Percentiles rank a stretch among this genome's conserved stretches.
These are phyloP conservation scores for Rhizoctonia solani DNA, from an alignment of 1,284 basidiomycete species.

Conservation along the genomic window DNA sequence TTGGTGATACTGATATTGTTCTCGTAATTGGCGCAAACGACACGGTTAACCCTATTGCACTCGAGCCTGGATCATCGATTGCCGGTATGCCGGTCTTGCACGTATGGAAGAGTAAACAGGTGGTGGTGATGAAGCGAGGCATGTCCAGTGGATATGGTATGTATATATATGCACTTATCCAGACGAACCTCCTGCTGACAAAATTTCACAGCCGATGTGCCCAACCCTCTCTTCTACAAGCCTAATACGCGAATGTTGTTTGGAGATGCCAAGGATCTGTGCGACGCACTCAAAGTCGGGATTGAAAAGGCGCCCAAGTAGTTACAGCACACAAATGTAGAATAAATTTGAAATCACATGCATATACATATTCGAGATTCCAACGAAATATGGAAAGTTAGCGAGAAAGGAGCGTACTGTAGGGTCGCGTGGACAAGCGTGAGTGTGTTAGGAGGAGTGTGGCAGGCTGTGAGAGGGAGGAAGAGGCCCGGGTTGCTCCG, in stretches of 20 bases:
- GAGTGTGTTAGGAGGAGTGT: not conserved
- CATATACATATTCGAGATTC: too few species aligned
- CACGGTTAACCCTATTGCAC: constrained; percentile 84
- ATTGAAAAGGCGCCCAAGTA: constrained; percentile 40
- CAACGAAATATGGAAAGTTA: too few species aligned
- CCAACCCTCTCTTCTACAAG: constrained; percentile 90
- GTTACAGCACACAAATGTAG: not conserved
- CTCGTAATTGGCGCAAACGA: constrained; percentile 74
- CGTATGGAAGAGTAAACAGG: constrained; percentile 89
- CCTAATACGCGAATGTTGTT: constrained; percentile 85
- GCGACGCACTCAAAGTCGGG: constrained; percentile 58
- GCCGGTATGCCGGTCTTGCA: constrained; percentile 88
- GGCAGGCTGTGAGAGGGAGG: not conserved
- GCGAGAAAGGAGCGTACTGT: too few species aligned
- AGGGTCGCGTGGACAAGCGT: not conserved
- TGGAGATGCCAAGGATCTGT: constrained; percentile 84
- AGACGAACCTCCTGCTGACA: constrained; percentile 23
- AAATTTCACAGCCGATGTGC: constrained; percentile 69
- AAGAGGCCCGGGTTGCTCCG: constrained; percentile 21
- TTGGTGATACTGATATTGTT: constrained; percentile 79
- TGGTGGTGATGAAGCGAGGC: constrained; percentile 87
- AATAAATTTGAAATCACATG: not conserved
- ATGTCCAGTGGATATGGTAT: constrained; percentile 81
- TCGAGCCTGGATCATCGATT: constrained; percentile 82
- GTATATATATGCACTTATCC: constrained; percentile 40